Conservation (phyloP, 495 filamentous ascomycete species). For the Alectoria sarmentosa region DNA sequence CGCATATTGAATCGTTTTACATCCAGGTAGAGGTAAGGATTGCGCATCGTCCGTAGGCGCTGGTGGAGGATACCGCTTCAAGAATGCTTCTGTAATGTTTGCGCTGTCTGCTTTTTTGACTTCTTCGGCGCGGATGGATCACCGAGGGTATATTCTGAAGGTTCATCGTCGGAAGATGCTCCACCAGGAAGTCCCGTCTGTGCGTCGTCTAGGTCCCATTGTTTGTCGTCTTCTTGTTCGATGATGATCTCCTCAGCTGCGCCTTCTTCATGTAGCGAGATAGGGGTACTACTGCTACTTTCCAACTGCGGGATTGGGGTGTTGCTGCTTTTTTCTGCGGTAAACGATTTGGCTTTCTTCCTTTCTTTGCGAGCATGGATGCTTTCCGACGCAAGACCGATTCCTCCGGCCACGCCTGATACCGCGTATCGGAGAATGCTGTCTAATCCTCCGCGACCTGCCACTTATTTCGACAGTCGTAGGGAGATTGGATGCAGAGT, state of each 20-base stretch:
- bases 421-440: background rate
- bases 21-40: conserved; percentile 24
- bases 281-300: background rate
- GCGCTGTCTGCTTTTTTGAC: background rate
- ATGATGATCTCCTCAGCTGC: background rate
- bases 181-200: background rate
- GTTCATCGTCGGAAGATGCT: background rate
- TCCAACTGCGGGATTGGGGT: background rate
- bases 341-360: background rate
- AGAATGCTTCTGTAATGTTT: background rate
- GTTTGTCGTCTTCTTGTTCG: background rate
- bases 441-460: background rate
- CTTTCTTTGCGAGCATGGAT: background rate
- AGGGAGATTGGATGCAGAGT: background rate
- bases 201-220: background rate
- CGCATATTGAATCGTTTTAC: no score
- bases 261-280: background rate
- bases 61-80: background rate
- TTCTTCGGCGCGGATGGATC: background rate
- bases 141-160: no score
- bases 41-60: background rate
- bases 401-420: background rate
- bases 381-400: background rate
- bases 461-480: background rate
- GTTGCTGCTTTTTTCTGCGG: no score